These are phyloP conservation scores for Rhodamnia rubescens DNA, from an alignment of 345 rosid species.

Conservation along the genomic window DNA sequence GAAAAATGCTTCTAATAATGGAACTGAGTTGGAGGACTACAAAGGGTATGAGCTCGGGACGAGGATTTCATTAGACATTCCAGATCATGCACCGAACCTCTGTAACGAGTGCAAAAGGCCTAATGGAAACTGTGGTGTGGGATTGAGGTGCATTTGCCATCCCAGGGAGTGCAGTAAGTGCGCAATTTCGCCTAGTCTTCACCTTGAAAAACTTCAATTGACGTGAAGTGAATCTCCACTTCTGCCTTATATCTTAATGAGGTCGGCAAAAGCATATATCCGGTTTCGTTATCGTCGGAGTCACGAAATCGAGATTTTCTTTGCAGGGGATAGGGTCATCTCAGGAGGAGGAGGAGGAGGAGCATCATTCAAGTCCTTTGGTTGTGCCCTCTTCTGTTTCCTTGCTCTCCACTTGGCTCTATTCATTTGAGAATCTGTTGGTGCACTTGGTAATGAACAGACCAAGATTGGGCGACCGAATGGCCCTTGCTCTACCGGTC, in stretches of 20 bases:
- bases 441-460: not conserved
- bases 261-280: too few relatives aligned
- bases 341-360: not conserved
- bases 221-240: not conserved
- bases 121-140: slow-evolving; percentile 56
- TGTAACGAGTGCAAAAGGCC: slow-evolving; percentile 49
- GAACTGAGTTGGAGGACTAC: not conserved
- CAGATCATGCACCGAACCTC: slow-evolving; percentile 43
- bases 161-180: slow-evolving; percentile 56
- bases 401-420: not conserved
- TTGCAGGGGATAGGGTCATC: slow-evolving; percentile 36
- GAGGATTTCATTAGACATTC: slow-evolving; percentile 44
- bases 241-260: not conserved
- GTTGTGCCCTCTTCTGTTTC: slow-evolving; percentile 3
- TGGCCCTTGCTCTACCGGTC: not conserved
- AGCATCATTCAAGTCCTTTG: slow-evolving; percentile 1
- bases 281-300: not conserved
- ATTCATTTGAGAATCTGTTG: not conserved
- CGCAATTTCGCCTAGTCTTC: not conserved
- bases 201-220: not conserved
- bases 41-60: slow-evolving; percentile 10
- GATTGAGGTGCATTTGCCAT: slow-evolving; percentile 55
- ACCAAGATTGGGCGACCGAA: not conserved
- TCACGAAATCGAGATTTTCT: not conserved
- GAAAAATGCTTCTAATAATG: slow-evolving; percentile 2